Conservation (phyloP, 2,329 filamentous ascomycete genomes). For the Phoma sp. region DNA sequence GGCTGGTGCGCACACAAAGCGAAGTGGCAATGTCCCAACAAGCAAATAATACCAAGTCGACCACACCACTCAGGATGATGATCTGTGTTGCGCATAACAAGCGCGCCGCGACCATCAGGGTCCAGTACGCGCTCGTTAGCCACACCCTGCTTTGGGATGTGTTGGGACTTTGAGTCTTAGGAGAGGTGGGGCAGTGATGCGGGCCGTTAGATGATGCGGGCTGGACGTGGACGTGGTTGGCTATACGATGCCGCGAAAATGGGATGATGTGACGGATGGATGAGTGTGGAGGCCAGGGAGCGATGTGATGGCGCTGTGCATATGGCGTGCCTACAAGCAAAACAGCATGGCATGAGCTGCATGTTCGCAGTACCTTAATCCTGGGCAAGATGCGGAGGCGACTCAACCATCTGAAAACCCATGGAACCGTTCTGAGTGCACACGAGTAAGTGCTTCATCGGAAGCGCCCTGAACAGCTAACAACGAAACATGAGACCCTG, state of each 20-base stretch:
- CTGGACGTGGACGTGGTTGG: neutral
- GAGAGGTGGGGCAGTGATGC: conserved; percentile 2
- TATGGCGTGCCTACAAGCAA: neutral
- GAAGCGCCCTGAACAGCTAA: neutral
- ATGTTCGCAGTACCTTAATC: neutral
- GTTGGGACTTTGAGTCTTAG: conserved; percentile 7
- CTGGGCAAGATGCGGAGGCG: conserved; percentile 7
- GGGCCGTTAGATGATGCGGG: conserved; percentile 1
- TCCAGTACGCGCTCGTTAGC: neutral
- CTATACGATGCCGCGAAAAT: neutral
- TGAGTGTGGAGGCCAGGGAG: neutral
- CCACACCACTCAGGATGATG: neutral
- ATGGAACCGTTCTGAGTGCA: neutral
- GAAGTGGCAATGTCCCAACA: conserved; percentile 18
- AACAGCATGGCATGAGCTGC: neutral
- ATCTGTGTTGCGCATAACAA: conserved; percentile 9
- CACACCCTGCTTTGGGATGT: conserved; percentile 12
- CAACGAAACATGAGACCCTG: neutral
- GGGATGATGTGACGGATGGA: neutral
- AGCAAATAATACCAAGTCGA: conserved; percentile 2
- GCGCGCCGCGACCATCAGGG: conserved; percentile 9
- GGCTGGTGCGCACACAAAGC: neutral
- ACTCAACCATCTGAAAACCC: neutral
- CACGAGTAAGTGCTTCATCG: neutral
- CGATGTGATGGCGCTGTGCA: conserved; percentile 5